These are phyloP conservation scores for Fusarium sp. DNA, from an alignment of 2,329 filamentous ascomycete genomes.

Conservation along the genomic window DNA sequence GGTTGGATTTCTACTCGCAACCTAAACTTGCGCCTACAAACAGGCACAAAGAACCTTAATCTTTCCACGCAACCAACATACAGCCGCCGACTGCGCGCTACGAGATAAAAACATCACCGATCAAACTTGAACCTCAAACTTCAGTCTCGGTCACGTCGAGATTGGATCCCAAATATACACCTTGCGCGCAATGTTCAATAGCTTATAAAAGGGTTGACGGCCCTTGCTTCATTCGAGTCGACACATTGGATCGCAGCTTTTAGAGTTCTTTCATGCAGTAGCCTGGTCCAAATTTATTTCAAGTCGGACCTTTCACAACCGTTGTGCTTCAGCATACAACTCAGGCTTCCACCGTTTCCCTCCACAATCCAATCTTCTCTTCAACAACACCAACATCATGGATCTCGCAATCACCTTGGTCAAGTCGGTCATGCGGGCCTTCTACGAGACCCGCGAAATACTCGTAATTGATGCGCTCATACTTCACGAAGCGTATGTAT, in stretches of 20 bases:
- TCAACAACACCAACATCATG: slow-evolving; percentile 49
- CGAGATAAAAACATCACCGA: not conserved
- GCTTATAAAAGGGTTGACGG: slow-evolving; percentile 33
- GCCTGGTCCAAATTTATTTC: not conserved
- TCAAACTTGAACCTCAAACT: not conserved
- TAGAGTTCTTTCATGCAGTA: not conserved
- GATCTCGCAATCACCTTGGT: slow-evolving; percentile 79
- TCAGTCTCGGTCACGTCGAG: not conserved
- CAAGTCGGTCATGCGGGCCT: slow-evolving; percentile 85
- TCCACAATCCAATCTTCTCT: not conserved
- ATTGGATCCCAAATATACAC: not conserved
- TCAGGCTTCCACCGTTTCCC: not conserved
- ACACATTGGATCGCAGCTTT: slow-evolving; percentile 9
- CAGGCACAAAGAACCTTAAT: not conserved
- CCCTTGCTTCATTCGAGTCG: slow-evolving; percentile 27
- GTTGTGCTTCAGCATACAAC: not conserved
- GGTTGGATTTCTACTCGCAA: not conserved
- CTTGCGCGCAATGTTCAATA: slow-evolving; percentile 26
- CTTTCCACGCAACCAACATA: not conserved
- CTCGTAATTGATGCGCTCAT: slow-evolving; percentile 88
- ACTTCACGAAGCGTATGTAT: slow-evolving; percentile 79
- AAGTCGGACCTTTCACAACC: not conserved
- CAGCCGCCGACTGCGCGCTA: not conserved
- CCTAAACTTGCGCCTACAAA: not conserved
- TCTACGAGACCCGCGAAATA: slow-evolving; percentile 87